Conservation (phyloP, 306 rosid species). For the Nissolia schottii region DNA sequence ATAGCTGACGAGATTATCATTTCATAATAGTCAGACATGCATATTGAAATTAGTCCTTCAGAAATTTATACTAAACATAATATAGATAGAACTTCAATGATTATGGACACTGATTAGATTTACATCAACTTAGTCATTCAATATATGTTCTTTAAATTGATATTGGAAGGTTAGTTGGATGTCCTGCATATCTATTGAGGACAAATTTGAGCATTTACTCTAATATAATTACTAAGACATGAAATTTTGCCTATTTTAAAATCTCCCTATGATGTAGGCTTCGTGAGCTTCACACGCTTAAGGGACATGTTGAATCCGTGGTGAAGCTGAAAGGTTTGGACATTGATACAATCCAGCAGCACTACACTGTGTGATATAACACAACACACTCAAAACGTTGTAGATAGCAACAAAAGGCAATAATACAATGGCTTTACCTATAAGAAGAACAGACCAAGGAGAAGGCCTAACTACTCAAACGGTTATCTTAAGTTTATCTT, state of each 20-base stretch:
- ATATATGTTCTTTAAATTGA: too few relatives aligned
- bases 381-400: background rate
- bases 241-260: background rate
- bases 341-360: constrained; percentile 91
- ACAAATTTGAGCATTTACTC: too few relatives aligned
- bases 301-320: constrained; percentile 98
- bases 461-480: constrained; percentile 38
- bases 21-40: background rate
- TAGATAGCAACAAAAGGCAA: constrained; percentile 24
- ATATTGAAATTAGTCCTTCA: background rate
- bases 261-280: constrained; percentile 54
- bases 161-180: background rate
- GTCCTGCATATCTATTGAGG: background rate
- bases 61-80: background rate
- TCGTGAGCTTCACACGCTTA: constrained; percentile 93
- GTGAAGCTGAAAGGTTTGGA: constrained; percentile 95
- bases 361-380: constrained; percentile 73
- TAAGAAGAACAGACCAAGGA: constrained; percentile 17
- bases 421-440: constrained; percentile 11
- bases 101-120: too few relatives aligned
- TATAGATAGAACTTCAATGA: too few relatives aligned
- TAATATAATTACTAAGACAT: background rate
- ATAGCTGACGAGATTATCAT: background rate
- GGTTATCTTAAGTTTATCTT: constrained; percentile 24
- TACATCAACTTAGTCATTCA: background rate